Conservation (phyloP, 495 filamentous ascomycete species). For the Talaromyces trachyspermus region DNA sequence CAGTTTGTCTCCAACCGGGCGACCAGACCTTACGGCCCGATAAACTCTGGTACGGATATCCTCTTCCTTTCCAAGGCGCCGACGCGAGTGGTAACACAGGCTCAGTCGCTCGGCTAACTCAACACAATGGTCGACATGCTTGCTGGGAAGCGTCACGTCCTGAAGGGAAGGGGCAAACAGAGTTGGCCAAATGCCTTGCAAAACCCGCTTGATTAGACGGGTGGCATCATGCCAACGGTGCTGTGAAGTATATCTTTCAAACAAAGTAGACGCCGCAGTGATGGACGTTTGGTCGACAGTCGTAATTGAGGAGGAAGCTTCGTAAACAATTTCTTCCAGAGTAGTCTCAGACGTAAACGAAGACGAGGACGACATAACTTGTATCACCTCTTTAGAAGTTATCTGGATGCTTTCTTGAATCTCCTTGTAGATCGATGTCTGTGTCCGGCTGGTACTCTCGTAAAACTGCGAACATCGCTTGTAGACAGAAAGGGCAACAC, state of each 20-base stretch:
- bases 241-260: slow-evolving; percentile 24
- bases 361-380: slow-evolving; percentile 3
- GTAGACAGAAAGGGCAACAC: slow-evolving; percentile 25
- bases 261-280: slow-evolving; percentile 21
- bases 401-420: slow-evolving; percentile 23
- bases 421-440: slow-evolving; percentile 20
- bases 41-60: slow-evolving; percentile 30
- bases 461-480: slow-evolving; percentile 21
- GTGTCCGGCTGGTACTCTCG: slow-evolving; percentile 15
- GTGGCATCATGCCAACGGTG: slow-evolving; percentile 35
- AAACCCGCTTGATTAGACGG: slow-evolving; percentile 24
- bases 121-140: slow-evolving; percentile 22
- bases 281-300: slow-evolving; percentile 21
- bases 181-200: slow-evolving; percentile 25
- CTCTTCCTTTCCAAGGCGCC: slow-evolving; percentile 27
- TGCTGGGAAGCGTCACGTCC: slow-evolving; percentile 23
- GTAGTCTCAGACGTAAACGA: slow-evolving; percentile 22
- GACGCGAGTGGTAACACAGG: slow-evolving; percentile 30
- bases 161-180: slow-evolving; percentile 27
- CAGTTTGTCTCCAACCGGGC: slow-evolving; percentile 24
- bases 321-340: slow-evolving; percentile 27
- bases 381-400: slow-evolving; percentile 23
- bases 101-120: slow-evolving; percentile 23
- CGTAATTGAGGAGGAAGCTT: slow-evolving; percentile 18
- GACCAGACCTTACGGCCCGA: slow-evolving; percentile 19